Evolutionary conservation across 768 basidiomycete species (phyloP).

Genomic region (Asterophora lycoperdoides): DNA sequence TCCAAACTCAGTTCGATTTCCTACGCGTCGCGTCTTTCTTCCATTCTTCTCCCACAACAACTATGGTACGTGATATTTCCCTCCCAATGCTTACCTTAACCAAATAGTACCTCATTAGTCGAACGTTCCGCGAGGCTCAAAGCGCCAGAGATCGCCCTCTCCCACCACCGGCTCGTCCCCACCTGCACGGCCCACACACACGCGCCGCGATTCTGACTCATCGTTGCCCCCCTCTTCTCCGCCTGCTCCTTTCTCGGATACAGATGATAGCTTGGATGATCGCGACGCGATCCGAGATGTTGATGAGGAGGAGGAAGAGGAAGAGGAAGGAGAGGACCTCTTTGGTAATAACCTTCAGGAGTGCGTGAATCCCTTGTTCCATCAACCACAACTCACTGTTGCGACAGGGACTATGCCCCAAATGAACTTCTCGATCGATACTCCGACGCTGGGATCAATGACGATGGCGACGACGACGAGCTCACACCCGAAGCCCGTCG

Average conservation of each 20-base stretch:
- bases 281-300: slow-evolving; percentile 60
- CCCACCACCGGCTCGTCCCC: slow-evolving; percentile 50
- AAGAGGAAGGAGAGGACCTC: slow-evolving; percentile 90
- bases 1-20: slow-evolving; percentile 37
- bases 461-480: slow-evolving; percentile 66
- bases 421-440: slow-evolving; percentile 84
- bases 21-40: slow-evolving; percentile 38
- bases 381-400: slow-evolving; percentile 5
- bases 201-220: slow-evolving; percentile 58
- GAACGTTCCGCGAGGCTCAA: slow-evolving; percentile 44
- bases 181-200: slow-evolving; percentile 36
- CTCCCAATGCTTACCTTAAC: neutral
- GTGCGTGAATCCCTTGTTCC: slow-evolving; percentile 37
- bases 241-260: slow-evolving; percentile 79
- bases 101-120: neutral
- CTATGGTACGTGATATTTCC: slow-evolving; percentile 34
- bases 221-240: slow-evolving; percentile 87
- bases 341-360: slow-evolving; percentile 76
- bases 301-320: slow-evolving; percentile 67
- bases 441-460: slow-evolving; percentile 83
- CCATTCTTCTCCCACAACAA: slow-evolving; percentile 14
- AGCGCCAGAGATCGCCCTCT: slow-evolving; percentile 60
- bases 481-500: slow-evolving; percentile 68
- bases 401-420: slow-evolving; percentile 73
- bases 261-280: slow-evolving; percentile 75